phyloP scores from a whole-genome alignment of 257 asterid species.

The Solanum neorickii region DNA sequence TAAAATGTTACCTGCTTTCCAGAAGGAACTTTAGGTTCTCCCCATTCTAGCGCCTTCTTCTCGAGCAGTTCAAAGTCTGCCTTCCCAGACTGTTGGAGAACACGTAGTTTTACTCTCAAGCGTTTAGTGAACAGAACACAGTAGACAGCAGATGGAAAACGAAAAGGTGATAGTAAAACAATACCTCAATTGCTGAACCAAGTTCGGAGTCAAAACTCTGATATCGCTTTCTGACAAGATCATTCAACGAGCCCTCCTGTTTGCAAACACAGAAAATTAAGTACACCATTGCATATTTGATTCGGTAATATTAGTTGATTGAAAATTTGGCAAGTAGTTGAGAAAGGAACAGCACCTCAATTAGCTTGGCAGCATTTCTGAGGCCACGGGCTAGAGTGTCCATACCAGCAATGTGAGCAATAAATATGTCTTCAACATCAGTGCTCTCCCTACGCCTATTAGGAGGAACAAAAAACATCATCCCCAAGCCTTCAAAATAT shows the following conservation, averaged over 20 bases:
- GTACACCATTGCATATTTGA: not conserved
- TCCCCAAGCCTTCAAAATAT: not conserved
- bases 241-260: conserved; percentile 65
- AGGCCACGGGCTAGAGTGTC: conserved; percentile 95
- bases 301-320: not conserved
- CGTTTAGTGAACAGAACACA: not conserved
- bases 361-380: conserved; percentile 76
- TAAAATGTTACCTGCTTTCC: conserved; percentile 49
- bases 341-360: conserved; percentile 37
- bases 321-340: not conserved
- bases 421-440: conserved; percentile 82
- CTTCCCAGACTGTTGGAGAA: conserved; percentile 65
- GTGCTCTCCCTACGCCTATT: conserved; percentile 98
- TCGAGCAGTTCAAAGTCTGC: conserved; percentile 75
- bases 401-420: conserved; percentile 95
- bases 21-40: conserved; percentile 81
- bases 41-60: conserved; percentile 77
- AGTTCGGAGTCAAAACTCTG: conserved; percentile 74
- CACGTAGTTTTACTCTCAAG: not conserved
- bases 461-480: not conserved
- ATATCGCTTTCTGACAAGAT: conserved; percentile 76
- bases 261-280: not conserved
- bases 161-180: not conserved
- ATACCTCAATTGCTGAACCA: conserved; percentile 79
- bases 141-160: not conserved